Base-by-base conservation (phyloP, 75 land plant genomes). In the Picea glauca region DNA sequence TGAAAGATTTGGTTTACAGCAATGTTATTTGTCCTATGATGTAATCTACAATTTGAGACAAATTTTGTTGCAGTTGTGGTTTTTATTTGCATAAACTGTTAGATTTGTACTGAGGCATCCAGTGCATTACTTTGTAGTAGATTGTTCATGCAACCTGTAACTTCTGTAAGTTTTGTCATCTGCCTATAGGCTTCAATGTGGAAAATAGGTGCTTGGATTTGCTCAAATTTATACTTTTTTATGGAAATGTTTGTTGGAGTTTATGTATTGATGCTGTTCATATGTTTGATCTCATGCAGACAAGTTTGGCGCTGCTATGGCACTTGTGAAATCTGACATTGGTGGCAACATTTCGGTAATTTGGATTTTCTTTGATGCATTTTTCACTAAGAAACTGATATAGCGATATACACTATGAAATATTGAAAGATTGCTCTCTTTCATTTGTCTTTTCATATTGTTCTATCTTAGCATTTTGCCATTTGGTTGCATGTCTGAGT, bases 281-380 rank as follows among this genome's bases (percentile, higher is more conserved):
- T 76, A 32, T 58, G 23, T 58, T 54, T 21, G 68, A 17, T 20
- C n/a, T 74, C 64, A 77, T 75, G 33, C 88, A 97, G 98, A 97
- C 43, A 94, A 94, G 64, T 94, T 97, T 85, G 99, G 99, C 54
- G 81, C 91, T 78, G 91, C 95, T 14, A 82, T 92, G 90, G 68
- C 88, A n/a, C 77, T 90, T 75, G 93, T 91, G 32, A 91, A 91
- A 79, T 85, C 91, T 65, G 93, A 91, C 77, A 78, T 93, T 67
- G 94, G 94, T 23, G 99, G 99, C 35, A 97, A 97, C 76, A 91
- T 97, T 21, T 61, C 98, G 85, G 99, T 94, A 86, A 77, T 84
- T 54, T 62, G 13, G 63, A 58, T 13, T 26, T 14, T 20, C 8
- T 21, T 68, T 40, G 21, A 40, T 43, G 11, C n/a, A 40, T 70